A percentile compares a stretch with the other conserved stretches of the same genome.
Evolutionary conservation across 352 stramenopile species (phyloP).

Genomic region (Phytophthora parvispora): DNA sequence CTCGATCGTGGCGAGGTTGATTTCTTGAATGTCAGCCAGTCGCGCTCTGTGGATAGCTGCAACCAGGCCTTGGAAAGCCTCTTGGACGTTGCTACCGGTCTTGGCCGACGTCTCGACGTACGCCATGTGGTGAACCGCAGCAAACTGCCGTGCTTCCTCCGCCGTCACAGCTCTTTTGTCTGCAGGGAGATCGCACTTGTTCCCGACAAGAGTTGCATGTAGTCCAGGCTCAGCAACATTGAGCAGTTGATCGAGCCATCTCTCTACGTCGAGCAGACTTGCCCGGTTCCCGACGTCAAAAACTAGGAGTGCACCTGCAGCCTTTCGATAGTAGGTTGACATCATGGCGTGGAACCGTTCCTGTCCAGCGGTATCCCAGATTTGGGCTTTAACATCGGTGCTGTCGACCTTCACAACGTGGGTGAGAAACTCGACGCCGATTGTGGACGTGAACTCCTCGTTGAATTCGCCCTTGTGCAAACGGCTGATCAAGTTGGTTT

Average conservation of each 20-base stretch:
- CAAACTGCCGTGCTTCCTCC: slow-evolving; percentile 78
- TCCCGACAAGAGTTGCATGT: slow-evolving; percentile 74
- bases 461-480: slow-evolving; percentile 89
- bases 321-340: slow-evolving; percentile 91
- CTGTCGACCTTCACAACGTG: slow-evolving; percentile 79
- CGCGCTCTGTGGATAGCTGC: slow-evolving; percentile 61
- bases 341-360: slow-evolving; percentile 92
- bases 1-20: slow-evolving; percentile 42
- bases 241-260: slow-evolving; percentile 80
- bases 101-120: slow-evolving; percentile 89
- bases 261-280: slow-evolving; percentile 66
- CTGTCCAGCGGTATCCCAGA: slow-evolving; percentile 91
- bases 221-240: slow-evolving; percentile 79
- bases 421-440: slow-evolving; percentile 91
- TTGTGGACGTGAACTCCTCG: slow-evolving; percentile 86
- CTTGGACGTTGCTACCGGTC: slow-evolving; percentile 71
- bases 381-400: slow-evolving; percentile 84
- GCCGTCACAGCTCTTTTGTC: slow-evolving; percentile 56
- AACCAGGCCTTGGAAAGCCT: slow-evolving; percentile 72
- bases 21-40: slow-evolving; percentile 37
- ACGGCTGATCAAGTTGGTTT: slow-evolving; percentile 87
- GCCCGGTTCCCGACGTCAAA: slow-evolving; percentile 75
- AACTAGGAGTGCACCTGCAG: slow-evolving; percentile 79
- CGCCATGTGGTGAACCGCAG: slow-evolving; percentile 71
- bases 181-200: slow-evolving; percentile 73